Evolutionary conservation across 352 stramenopile species (phyloP), one percentile per base, ranked within the genome.

Genomic region (Phytopythium sindhum): DNA sequence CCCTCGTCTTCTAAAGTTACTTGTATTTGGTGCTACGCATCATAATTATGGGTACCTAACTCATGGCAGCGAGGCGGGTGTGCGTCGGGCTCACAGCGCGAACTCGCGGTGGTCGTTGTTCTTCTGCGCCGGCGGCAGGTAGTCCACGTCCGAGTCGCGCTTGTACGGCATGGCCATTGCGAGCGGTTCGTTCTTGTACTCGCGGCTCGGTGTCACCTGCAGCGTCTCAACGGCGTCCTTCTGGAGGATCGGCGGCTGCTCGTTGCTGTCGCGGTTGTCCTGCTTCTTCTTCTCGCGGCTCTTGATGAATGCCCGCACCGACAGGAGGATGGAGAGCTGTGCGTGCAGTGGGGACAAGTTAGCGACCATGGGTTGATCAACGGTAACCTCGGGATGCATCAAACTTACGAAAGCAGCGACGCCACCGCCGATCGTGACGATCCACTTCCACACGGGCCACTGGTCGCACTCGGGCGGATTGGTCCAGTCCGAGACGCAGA

Each of bases 401-500:
- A 7, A 42, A 72, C 66, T 14, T 64, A 80, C 73, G 57, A 84
- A 42, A 19, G 80, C 80, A 1, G 80, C 80, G n/a, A 89, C 68
- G 19, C 72, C 80, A 67, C 80, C 80, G 24, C 68, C 78, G 41
- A 89, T 71, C 0, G 80, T 89, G 6, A 88, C 68, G 33, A 85
- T 60, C 66, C 72, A 84, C 64, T 88, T 88, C 67, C 78, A 88
- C 31, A 78, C 66, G 7, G 80, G 76, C 67, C 72, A 84, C 42
- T 65, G 56, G 48, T 81, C 71, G 54, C 80, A 89, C 31, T 70
- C 68, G 2, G 81, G 81, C 24, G 81, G 81, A 31, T 80, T 75
- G 28, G 70, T 73, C 81, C 81, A 90, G 67, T 88, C 81, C 24
- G 74, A 81, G 15, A 81, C 77, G 60, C 81, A 90, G 35, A 85